Evolutionary conservation across 140 eudicot species (phyloP), one percentile per base, ranked within the genome.

Genomic region (Bidens hawaiensis): DNA sequence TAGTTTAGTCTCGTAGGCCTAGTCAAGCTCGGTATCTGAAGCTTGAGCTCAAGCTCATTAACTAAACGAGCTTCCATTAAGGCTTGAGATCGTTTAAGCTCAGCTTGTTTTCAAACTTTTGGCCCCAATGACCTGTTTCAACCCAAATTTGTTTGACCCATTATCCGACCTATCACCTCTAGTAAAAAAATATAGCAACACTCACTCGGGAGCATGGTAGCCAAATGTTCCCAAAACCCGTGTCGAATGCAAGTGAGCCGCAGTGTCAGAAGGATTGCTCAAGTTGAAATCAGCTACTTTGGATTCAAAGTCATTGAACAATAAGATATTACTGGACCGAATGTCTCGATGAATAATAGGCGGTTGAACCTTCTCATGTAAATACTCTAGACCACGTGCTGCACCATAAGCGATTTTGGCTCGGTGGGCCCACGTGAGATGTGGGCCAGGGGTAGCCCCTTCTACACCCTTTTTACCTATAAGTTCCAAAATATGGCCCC

Each of bases 181-280:
- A 19, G 41, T 16, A 15, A 40, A 60, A n/a, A n/a, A 60, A 21
- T 31, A 58, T 8, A 78, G 51, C 17, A 65, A 18, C 25, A 57
- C 86, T 60, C 64, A 81, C 94, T 84, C 94, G 17, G 88, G 94
- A 61, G 94, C 94, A 81, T 85, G 88, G 61, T 85, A 81, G 26
- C 94, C 94, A 73, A 84, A 84, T 47, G 88, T 84, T 36, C 94
- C 94, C 23, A 84, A 65, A 40, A 84, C 93, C 62, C 93, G 66
- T 25, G 93, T 84, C n/a, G 93, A 84, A 49, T 84, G 93, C 76
- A 84, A 80, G 34, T 83, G 85, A n/a, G 94, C 89, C 5, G 85
- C 80, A 71, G 80, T 79, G 50, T 79, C 89, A 24, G 89, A 83
- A 56, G 89, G 85, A 79, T 79, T 83, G 62, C 85, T 78, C 59